Percentiles rank a stretch among this genome's conserved stretches.
Conservation (phyloP, 2,329 filamentous ascomycete genomes). For the Exophiala dermatitidis region DNA sequence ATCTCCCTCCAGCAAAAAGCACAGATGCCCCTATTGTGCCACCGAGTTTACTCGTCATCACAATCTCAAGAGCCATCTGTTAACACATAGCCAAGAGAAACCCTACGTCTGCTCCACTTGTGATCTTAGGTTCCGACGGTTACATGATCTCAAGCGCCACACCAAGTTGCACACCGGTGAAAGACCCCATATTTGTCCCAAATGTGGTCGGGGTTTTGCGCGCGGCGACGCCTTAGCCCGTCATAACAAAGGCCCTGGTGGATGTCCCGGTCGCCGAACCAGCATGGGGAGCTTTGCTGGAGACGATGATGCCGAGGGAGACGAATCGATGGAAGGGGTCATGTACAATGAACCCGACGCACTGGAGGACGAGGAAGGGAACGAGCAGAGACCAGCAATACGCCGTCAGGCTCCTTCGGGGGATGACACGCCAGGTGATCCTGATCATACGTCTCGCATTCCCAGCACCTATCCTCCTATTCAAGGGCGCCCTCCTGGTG, state of each 20-base stretch:
- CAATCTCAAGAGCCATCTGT: slow-evolving; percentile 91
- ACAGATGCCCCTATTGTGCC: slow-evolving; percentile 93
- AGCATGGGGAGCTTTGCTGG: slow-evolving; percentile 79
- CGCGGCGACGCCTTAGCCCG: slow-evolving; percentile 89
- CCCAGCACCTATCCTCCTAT: slow-evolving; percentile 70
- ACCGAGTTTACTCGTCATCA: slow-evolving; percentile 97
- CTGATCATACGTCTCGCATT: slow-evolving; percentile 48
- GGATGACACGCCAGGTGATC: slow-evolving; percentile 40
- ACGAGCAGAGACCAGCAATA: slow-evolving; percentile 54
- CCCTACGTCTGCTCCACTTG: slow-evolving; percentile 93
- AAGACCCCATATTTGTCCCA: slow-evolving; percentile 87
- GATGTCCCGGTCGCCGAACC: slow-evolving; percentile 82
- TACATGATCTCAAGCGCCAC: slow-evolving; percentile 93
- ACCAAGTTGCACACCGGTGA: slow-evolving; percentile 95
- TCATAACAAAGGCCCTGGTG: slow-evolving; percentile 91
- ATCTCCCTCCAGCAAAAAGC: slow-evolving; percentile 75
- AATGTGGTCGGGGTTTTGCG: slow-evolving; percentile 90
- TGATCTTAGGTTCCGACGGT: slow-evolving; percentile 78
- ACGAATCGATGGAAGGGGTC: slow-evolving; percentile 57
- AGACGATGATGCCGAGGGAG: slow-evolving; percentile 54
- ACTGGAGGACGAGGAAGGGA: slow-evolving; percentile 42
- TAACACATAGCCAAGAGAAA: slow-evolving; percentile 98
- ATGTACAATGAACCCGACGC: slow-evolving; percentile 50
- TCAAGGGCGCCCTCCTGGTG: slow-evolving; percentile 46
- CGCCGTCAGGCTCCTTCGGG: slow-evolving; percentile 60